Percentiles rank a stretch among this genome's conserved stretches.
Conservation (phyloP, 441 rosid species). For the Hura crepitans region DNA sequence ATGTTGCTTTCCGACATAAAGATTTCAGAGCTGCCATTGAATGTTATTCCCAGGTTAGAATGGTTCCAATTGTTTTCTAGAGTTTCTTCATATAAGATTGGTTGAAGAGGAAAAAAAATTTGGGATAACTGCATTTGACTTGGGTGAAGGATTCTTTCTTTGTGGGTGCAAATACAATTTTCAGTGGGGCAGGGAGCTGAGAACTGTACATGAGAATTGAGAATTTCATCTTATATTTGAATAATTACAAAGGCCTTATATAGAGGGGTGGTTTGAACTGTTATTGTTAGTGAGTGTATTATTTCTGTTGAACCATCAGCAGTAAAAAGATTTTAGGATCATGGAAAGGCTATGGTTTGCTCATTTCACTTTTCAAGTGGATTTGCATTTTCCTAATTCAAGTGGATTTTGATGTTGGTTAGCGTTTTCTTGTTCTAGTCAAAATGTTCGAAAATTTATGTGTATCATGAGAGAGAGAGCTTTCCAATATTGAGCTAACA, state of each 20-base stretch:
- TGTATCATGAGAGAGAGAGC: neutral
- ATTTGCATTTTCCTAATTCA: neutral
- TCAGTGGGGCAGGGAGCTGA: neutral
- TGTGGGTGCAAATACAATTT: neutral
- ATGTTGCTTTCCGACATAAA: slow-evolving; percentile 67
- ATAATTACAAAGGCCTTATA: neutral
- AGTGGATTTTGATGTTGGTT: neutral
- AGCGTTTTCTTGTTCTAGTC: neutral
- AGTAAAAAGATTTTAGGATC: neutral
- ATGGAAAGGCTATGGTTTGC: neutral
- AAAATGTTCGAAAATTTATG: neutral
- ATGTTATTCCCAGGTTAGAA: slow-evolving; percentile 68
- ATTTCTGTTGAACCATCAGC: neutral
- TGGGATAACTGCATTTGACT: neutral
- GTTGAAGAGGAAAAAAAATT: neutral
- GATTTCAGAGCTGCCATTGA: slow-evolving; percentile 63
- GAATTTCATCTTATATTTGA: neutral
- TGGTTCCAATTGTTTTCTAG: slow-evolving; percentile 1
- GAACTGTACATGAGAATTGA: neutral
- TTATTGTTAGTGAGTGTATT: neutral
- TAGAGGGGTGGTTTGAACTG: neutral
- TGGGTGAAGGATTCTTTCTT: neutral
- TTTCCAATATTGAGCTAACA: slow-evolving; percentile 13
- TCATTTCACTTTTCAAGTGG: neutral
- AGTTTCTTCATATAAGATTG: neutral